A percentile compares a stretch with the other conserved stretches of the same genome.
Evolutionary conservation across 2,329 filamentous ascomycete species (phyloP).

Genomic region (Fusarium oligoseptatum): DNA sequence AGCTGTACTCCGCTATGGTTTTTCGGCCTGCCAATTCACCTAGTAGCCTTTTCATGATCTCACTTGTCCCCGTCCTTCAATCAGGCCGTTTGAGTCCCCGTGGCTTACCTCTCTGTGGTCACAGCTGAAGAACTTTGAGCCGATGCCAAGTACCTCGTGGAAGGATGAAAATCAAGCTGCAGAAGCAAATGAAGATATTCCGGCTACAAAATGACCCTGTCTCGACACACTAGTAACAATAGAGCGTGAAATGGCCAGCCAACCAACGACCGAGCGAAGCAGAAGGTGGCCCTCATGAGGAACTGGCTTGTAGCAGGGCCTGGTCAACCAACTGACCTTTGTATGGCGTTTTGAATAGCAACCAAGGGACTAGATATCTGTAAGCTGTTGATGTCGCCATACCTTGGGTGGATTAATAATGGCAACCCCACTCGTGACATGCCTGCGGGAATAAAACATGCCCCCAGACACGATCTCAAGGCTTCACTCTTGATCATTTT

Average conservation of each 20-base stretch:
- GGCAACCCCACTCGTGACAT: background rate
- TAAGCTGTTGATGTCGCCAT: background rate
- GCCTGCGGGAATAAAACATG: background rate
- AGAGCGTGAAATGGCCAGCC: background rate
- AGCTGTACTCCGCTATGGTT: background rate
- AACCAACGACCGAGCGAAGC: background rate
- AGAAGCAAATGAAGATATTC: background rate
- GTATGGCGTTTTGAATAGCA: background rate
- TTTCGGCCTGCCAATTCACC: background rate
- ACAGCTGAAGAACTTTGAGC: background rate
- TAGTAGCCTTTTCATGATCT: background rate
- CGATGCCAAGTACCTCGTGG: background rate
- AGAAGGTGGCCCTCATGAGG: background rate
- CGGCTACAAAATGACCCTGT: background rate
- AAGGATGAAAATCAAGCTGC: background rate
- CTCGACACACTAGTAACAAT: background rate
- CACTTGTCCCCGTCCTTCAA: background rate
- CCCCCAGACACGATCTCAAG: background rate
- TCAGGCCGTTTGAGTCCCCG: background rate
- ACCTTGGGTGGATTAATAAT: background rate
- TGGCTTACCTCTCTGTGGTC: background rate
- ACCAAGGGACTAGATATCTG: background rate
- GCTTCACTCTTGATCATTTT: background rate
- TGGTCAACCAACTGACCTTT: background rate
- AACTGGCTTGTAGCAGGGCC: background rate